Percentiles rank a stretch among this genome's conserved stretches.
These are phyloP conservation scores for Polyporus arcularius DNA, from an alignment of 768 basidiomycete species.

Conservation along the genomic window DNA sequence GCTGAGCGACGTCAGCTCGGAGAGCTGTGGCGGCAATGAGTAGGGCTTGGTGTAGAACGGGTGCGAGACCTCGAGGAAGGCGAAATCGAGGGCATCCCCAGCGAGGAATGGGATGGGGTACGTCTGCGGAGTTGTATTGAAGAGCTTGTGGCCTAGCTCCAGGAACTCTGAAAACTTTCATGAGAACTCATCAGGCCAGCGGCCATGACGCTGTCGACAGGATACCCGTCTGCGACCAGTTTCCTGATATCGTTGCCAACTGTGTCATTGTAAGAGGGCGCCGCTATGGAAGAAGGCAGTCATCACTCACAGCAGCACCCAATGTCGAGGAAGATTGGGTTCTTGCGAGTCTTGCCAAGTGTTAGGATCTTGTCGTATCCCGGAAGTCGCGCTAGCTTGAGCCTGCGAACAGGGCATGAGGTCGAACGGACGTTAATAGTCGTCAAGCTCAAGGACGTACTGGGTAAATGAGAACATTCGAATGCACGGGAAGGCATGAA, in stretches of 20 bases:
- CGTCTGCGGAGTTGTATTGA: constrained; percentile 48
- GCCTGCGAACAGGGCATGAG: constrained; percentile 1
- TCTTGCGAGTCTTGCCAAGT: constrained; percentile 35
- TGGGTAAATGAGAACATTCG: constrained; percentile 18
- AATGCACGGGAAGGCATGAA: constrained; percentile 30
- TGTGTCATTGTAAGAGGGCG: constrained; percentile 1
- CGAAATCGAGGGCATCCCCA: constrained; percentile 53
- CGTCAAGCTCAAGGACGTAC: constrained; percentile 3
- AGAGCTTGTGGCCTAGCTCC: constrained; percentile 61
- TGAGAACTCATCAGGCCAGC: neutral
- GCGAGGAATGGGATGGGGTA: constrained; percentile 56
- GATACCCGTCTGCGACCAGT: constrained; percentile 41
- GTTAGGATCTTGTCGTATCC: constrained; percentile 28
- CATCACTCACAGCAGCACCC: constrained; percentile 41
- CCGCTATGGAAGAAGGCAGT: too few relatives aligned
- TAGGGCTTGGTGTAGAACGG: constrained; percentile 19
- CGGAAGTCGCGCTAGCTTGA: constrained; percentile 20
- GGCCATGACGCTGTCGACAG: constrained; percentile 36
- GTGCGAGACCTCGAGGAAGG: constrained; percentile 36
- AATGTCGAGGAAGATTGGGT: constrained; percentile 42
- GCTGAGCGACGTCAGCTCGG: constrained; percentile 41
- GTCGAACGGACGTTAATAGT: neutral
- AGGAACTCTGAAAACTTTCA: constrained; percentile 45
- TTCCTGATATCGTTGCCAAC: constrained; percentile 43
- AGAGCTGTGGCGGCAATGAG: constrained; percentile 28